Evolutionary conservation across 345 rosid species (phyloP).

Genomic region (Brassica incana): DNA sequence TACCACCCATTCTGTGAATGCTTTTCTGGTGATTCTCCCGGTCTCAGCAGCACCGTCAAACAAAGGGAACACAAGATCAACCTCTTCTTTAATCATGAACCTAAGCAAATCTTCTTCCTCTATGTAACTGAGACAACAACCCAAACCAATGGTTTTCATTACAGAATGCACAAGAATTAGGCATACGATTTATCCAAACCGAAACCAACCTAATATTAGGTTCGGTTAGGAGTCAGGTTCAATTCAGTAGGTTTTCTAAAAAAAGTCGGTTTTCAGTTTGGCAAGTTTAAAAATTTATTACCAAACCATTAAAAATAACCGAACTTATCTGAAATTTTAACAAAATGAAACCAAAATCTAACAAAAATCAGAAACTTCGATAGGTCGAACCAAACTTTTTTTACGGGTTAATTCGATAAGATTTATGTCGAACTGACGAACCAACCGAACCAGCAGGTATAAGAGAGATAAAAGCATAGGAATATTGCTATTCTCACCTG

Average conservation of each 20-base stretch:
- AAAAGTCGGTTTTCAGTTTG: no score
- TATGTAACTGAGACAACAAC: constrained; percentile 50
- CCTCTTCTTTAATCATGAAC: constrained; percentile 91
- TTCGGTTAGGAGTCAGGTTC: neutral
- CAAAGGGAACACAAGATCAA: constrained; percentile 69
- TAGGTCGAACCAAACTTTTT: no score
- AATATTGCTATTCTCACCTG: constrained; percentile 46
- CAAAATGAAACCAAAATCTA: neutral
- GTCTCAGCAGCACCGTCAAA: constrained; percentile 60
- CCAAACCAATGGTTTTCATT: neutral
- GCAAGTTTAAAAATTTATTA: no score
- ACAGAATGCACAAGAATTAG: neutral
- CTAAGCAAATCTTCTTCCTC: constrained; percentile 70
- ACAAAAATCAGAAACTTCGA: neutral
- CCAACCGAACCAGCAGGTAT: neutral
- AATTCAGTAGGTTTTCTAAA: neutral
- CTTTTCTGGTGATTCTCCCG: constrained; percentile 56
- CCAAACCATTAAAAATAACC: no score
- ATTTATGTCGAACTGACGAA: neutral
- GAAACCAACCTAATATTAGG: no score
- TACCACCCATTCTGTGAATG: constrained; percentile 83
- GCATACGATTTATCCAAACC: neutral
- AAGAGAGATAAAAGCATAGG: neutral
- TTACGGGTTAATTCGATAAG: no score
- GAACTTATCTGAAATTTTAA: no score